Evolutionary conservation across 495 filamentous ascomycete genomes (phyloP).

Genomic region (Tetracladium setigerum): DNA sequence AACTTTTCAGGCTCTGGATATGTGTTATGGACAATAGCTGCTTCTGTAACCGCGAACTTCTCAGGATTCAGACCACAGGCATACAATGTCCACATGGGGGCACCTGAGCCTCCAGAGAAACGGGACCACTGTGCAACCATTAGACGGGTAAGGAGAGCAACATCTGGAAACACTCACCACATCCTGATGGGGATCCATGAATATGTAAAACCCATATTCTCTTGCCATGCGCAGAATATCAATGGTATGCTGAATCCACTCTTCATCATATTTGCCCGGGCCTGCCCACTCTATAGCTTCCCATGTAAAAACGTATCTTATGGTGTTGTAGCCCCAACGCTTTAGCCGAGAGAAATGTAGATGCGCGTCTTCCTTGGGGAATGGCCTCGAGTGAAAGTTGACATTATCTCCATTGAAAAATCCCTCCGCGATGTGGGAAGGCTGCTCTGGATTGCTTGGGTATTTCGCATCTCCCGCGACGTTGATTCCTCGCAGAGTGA

Average conservation of each 20-base stretch:
- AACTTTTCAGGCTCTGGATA: constrained; percentile 81
- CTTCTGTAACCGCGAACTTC: constrained; percentile 78
- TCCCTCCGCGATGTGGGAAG: constrained; percentile 66
- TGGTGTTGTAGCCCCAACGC: constrained; percentile 89
- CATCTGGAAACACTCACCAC: constrained; percentile 1
- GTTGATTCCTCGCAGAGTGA: constrained; percentile 57
- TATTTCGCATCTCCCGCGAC: constrained; percentile 57
- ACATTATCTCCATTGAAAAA: constrained; percentile 94
- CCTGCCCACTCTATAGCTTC: constrained; percentile 95
- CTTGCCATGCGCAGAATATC: constrained; percentile 75
- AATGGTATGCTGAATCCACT: constrained; percentile 88
- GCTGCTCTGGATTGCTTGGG: constrained; percentile 68
- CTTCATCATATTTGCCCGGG: constrained; percentile 90
- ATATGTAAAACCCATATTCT: constrained; percentile 86
- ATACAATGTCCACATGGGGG: constrained; percentile 96
- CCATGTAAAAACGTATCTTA: constrained; percentile 97
- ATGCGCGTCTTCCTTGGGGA: constrained; percentile 73
- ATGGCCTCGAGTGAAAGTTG: constrained; percentile 82
- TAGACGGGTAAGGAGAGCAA: constrained; percentile 18
- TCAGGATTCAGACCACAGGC: constrained; percentile 84
- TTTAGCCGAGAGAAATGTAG: constrained; percentile 80
- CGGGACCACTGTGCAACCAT: constrained; percentile 60
- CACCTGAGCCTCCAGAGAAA: constrained; percentile 88
- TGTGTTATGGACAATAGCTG: constrained; percentile 89
- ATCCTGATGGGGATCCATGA: constrained; percentile 69